Percentiles rank a stretch among this genome's conserved stretches.
Evolutionary conservation across 805 yeast genomes (phyloP).

Genomic region (Groenewaldozyma tartarivorans): DNA sequence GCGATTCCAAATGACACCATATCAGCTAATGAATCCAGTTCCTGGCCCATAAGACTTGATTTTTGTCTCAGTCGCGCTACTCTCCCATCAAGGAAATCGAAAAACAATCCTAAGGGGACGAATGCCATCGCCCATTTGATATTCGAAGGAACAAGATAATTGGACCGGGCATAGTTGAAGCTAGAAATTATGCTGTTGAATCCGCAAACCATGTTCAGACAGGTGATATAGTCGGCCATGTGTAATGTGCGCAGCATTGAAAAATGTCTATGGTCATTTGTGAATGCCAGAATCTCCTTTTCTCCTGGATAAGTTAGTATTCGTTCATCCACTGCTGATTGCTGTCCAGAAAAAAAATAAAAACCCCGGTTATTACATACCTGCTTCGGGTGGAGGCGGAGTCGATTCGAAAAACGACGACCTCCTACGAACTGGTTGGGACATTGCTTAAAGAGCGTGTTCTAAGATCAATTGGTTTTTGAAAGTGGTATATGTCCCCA

Average conservation of each 20-base stretch:
- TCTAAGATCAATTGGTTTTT: too few species aligned
- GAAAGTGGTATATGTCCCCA: too few species aligned
- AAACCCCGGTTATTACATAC: conserved; percentile 5
- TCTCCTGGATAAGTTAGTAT: conserved; percentile 14
- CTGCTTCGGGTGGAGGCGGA: conserved; percentile 24
- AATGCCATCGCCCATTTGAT: conserved; percentile 82
- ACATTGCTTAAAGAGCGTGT: too few species aligned
- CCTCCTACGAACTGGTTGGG: too few species aligned
- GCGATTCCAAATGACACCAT: conserved; percentile 91
- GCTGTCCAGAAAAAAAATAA: neutral
- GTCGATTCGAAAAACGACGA: conserved; percentile 28
- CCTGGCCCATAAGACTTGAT: conserved; percentile 92
- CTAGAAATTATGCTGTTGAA: conserved; percentile 85
- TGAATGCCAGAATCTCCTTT: conserved; percentile 59
- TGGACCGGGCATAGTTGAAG: conserved; percentile 51
- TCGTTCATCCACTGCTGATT: neutral
- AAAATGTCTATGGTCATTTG: conserved; percentile 76
- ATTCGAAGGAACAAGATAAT: conserved; percentile 7
- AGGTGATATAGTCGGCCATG: conserved; percentile 92
- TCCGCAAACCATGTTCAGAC: conserved; percentile 89
- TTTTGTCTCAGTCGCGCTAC: conserved; percentile 93
- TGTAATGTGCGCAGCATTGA: conserved; percentile 68
- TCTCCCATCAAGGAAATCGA: conserved; percentile 94
- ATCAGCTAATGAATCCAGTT: conserved; percentile 93
- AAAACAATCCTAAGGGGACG: conserved; percentile 83